These are phyloP conservation scores for Pichia paraexigua DNA, from an alignment of 805 yeast genomes.

Conservation along the genomic window DNA sequence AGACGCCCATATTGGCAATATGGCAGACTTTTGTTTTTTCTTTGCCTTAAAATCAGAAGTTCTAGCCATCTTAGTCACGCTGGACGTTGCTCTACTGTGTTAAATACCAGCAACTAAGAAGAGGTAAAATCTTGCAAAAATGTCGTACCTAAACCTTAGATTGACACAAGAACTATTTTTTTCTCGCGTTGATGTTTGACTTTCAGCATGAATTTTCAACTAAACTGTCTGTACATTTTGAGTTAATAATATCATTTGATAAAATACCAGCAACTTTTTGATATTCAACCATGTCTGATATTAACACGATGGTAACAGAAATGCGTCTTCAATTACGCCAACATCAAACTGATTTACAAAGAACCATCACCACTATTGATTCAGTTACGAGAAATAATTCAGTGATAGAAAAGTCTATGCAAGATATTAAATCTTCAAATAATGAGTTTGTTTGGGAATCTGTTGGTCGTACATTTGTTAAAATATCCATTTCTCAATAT, in stretches of 20 bases:
- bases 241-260: too few relatives aligned
- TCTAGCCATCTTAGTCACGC: background rate
- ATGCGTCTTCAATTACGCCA: slow-evolving; percentile 58
- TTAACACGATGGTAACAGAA: slow-evolving; percentile 39
- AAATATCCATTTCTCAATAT: slow-evolving; percentile 39
- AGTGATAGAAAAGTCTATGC: slow-evolving; percentile 47
- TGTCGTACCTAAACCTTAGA: too few relatives aligned
- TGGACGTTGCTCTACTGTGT: background rate
- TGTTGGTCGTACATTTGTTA: slow-evolving; percentile 68
- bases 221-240: too few relatives aligned
- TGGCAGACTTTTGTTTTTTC: background rate
- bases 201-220: background rate
- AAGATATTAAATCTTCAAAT: slow-evolving; percentile 41
- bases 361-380: slow-evolving; percentile 45
- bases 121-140: background rate
- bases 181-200: background rate
- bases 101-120: too few relatives aligned
- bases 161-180: too few relatives aligned
- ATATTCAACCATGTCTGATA: slow-evolving; percentile 1
- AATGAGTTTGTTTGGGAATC: slow-evolving; percentile 70
- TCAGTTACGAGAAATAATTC: slow-evolving; percentile 41
- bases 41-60: background rate
- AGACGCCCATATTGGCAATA: background rate
- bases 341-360: slow-evolving; percentile 50
- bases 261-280: too few relatives aligned